These are phyloP conservation scores for Botryosphaeria dothidea DNA, from an alignment of 2,329 filamentous ascomycete genomes.

Conservation along the genomic window DNA sequence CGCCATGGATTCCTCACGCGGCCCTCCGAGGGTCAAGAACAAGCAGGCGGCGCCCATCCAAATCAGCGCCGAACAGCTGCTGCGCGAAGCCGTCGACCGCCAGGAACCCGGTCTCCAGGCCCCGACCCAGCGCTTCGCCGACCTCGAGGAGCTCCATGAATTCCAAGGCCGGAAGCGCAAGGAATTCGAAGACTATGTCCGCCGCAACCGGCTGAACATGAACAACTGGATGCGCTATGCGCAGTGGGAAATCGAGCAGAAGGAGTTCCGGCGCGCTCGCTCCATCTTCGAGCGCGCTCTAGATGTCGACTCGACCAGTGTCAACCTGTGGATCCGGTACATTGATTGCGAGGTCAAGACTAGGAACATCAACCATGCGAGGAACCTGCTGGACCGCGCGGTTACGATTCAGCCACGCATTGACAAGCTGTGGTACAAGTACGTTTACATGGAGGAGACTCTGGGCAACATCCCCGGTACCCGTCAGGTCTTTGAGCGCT, in stretches of 20 bases:
- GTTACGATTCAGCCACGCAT: slow-evolving; percentile 87
- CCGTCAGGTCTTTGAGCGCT: slow-evolving; percentile 91
- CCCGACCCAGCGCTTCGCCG: slow-evolving; percentile 91
- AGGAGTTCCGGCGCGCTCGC: slow-evolving; percentile 88
- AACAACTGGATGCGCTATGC: slow-evolving; percentile 99
- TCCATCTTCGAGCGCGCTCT: slow-evolving; percentile 94
- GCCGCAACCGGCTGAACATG: slow-evolving; percentile 90
- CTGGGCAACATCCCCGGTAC: slow-evolving; percentile 91
- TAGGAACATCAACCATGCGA: slow-evolving; percentile 93
- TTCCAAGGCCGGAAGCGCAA: slow-evolving; percentile 94
- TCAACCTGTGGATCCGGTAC: slow-evolving; percentile 88
- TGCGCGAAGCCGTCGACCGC: slow-evolving; percentile 94
- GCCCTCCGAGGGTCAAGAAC: slow-evolving; percentile 96
- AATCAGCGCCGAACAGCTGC: slow-evolving; percentile 94
- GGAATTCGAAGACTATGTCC: slow-evolving; percentile 97
- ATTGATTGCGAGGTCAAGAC: slow-evolving; percentile 96
- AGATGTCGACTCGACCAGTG: slow-evolving; percentile 85
- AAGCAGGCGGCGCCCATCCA: slow-evolving; percentile 83
- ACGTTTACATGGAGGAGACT: slow-evolving; percentile 98
- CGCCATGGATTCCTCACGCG: slow-evolving; percentile 80
- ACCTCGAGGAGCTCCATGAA: slow-evolving; percentile 96
- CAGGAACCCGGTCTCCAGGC: slow-evolving; percentile 87
- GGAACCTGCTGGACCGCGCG: slow-evolving; percentile 92
- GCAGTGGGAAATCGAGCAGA: slow-evolving; percentile 96
- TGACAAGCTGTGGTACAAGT: slow-evolving; percentile 99